phyloP scores from a whole-genome alignment of 768 basidiomycete genomes.

The Phlebiopsis flavidoalba region DNA sequence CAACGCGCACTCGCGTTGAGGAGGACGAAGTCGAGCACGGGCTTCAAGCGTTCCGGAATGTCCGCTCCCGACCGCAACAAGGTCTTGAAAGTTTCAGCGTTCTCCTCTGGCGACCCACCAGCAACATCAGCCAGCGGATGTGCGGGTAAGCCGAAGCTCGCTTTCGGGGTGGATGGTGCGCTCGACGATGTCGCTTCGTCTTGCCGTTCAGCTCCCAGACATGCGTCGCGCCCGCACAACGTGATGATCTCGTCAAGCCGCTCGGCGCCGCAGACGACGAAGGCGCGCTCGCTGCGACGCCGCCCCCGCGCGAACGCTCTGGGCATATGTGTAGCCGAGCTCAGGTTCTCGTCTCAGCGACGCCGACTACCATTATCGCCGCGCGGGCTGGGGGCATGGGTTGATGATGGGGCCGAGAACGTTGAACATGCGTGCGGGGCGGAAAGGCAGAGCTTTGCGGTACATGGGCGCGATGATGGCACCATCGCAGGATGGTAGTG shows the following conservation, averaged over 20 bases:
- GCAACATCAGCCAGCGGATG: constrained; percentile 69
- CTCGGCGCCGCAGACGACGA: constrained; percentile 93
- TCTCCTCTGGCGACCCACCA: constrained; percentile 73
- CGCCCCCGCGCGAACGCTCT: constrained; percentile 62
- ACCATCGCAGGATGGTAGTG: constrained; percentile 90
- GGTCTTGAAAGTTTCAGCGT: constrained; percentile 65
- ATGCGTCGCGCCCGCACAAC: constrained; percentile 85
- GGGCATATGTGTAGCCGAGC: constrained; percentile 78
- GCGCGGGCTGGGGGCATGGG: constrained; percentile 74
- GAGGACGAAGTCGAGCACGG: constrained; percentile 82
- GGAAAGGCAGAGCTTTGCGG: constrained; percentile 84
- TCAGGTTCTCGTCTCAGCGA: constrained; percentile 77
- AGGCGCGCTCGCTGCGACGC: constrained; percentile 76
- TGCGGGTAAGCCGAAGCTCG: constrained; percentile 69
- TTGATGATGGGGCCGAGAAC: constrained; percentile 91
- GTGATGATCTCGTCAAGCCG: constrained; percentile 93
- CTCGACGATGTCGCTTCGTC: constrained; percentile 55
- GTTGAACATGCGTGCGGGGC: constrained; percentile 96
- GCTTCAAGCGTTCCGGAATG: constrained; percentile 50
- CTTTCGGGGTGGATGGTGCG: constrained; percentile 59
- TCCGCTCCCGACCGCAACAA: constrained; percentile 56
- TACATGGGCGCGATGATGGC: constrained; percentile 76
- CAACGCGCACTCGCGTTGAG: constrained; percentile 87
- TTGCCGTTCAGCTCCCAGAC: constrained; percentile 79
- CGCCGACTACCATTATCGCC: constrained; percentile 93